A percentile compares a stretch with the other conserved stretches of the same genome.
phyloP scores from a whole-genome alignment of 2,329 filamentous ascomycete genomes.

The Sarocladium brachiariae region DNA sequence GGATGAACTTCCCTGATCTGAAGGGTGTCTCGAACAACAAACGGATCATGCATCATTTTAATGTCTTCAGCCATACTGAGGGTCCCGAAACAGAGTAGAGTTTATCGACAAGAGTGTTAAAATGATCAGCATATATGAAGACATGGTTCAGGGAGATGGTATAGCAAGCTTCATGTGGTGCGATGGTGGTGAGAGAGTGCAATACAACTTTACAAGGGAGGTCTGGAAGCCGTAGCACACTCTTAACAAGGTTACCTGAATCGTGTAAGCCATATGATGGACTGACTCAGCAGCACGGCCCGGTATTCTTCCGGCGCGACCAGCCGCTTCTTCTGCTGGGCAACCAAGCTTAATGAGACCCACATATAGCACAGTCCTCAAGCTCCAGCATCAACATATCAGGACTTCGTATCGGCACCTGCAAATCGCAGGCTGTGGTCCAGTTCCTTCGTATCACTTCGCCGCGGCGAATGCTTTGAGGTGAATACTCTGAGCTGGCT shows the following conservation, averaged over 20 bases:
- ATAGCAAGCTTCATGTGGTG: too few relatives aligned
- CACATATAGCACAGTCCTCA: too few relatives aligned
- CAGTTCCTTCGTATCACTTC: neutral
- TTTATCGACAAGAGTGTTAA: neutral
- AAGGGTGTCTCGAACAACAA: neutral
- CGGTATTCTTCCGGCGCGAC: neutral
- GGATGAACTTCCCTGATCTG: neutral
- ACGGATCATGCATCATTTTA: neutral
- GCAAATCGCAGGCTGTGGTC: neutral
- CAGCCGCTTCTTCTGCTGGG: neutral
- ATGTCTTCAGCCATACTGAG: neutral
- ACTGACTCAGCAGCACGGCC: neutral
- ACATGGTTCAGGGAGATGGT: neutral
- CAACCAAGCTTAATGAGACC: too few relatives aligned
- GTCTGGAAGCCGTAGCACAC: too few relatives aligned
- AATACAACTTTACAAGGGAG: too few relatives aligned
- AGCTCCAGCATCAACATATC: too few relatives aligned
- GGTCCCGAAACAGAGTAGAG: too few relatives aligned
- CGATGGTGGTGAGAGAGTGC: too few relatives aligned
- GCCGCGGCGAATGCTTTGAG: neutral
- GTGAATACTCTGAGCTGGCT: too few relatives aligned
- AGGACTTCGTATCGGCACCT: neutral
- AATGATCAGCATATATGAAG: neutral
- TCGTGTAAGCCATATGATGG: too few relatives aligned
- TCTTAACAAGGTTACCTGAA: too few relatives aligned